phyloP scores from a whole-genome alignment of 345 rosid genomes.

The rapeseed (Brassica napus) region Da-Ae NC_063451.1:1583001-1583500 shows the following conservation, averaged over 20 bases:
- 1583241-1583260: constrained; percentile 13
- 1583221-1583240: constrained; percentile 1
- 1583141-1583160: background rate
- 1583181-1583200: background rate
- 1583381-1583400: constrained; percentile 26
- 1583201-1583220: background rate
- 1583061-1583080: constrained; percentile 1
- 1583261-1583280: background rate
- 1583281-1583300: background rate
- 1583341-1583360: constrained; percentile 38
- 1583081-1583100: background rate
- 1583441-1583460: background rate
- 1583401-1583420: constrained; percentile 9
- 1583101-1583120: background rate
- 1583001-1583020: constrained; percentile 25
- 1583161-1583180: constrained; percentile 21
- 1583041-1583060: background rate
- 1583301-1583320: constrained; percentile 10
- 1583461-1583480: background rate
- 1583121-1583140: background rate
- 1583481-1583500: too few relatives aligned
- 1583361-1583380: constrained; percentile 31
- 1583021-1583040: constrained; percentile 14
- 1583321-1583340: constrained; percentile 12
- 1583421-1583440: background rate